Conservation (phyloP, 2,329 filamentous ascomycete species). For the Scytalidium lignicola region DNA sequence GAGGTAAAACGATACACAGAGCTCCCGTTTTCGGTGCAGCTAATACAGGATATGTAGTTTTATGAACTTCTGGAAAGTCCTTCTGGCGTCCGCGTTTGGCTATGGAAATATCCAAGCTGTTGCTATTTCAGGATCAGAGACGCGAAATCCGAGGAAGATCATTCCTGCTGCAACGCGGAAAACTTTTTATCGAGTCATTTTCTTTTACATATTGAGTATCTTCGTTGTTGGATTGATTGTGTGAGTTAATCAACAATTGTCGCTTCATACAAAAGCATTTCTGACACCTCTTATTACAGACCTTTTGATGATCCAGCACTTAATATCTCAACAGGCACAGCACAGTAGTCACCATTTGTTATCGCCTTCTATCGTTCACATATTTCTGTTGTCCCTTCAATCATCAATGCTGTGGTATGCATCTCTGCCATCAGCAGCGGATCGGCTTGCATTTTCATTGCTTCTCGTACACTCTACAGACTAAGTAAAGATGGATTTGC, state of each 20-base stretch:
- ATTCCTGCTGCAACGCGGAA: constrained; percentile 59
- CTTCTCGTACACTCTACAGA: constrained; percentile 53
- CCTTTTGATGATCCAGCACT: constrained; percentile 46
- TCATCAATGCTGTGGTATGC: constrained; percentile 72
- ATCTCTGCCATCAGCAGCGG: constrained; percentile 64
- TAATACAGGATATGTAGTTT: constrained; percentile 37
- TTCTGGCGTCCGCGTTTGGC: constrained; percentile 38
- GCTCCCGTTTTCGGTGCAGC: background rate
- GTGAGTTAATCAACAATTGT: constrained; percentile 32
- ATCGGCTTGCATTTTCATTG: constrained; percentile 54
- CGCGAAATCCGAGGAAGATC: constrained; percentile 58
- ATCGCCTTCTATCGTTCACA: constrained; percentile 64
- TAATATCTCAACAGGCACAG: constrained; percentile 35
- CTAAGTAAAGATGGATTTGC: constrained; percentile 54
- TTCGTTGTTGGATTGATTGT: constrained; percentile 50
- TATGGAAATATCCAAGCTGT: constrained; percentile 29
- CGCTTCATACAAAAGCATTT: constrained; percentile 11
- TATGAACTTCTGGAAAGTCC: constrained; percentile 51
- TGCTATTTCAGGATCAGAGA: constrained; percentile 56
- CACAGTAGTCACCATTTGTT: constrained; percentile 56
- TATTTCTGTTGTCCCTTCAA: constrained; percentile 59
- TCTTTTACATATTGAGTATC: constrained; percentile 58
- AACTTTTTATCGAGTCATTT: constrained; percentile 53
- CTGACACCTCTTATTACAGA: constrained; percentile 46
- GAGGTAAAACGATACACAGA: background rate